Base-by-base conservation (phyloP, 805 yeast species). In the Metschnikowia bowlesiae region DNA sequence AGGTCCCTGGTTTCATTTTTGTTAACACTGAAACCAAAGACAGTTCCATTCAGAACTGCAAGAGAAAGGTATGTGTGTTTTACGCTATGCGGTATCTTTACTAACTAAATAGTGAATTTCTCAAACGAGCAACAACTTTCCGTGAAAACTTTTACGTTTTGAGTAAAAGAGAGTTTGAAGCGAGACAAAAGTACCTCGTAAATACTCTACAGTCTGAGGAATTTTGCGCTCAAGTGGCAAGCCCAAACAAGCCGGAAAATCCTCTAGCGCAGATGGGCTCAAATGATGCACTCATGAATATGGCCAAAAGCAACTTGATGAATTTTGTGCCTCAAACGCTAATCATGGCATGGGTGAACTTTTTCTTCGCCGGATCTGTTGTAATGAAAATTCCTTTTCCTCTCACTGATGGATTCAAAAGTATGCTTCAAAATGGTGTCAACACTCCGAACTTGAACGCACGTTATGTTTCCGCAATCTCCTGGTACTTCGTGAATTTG, bases 301-400 rank as follows among this genome's bases (percentile, higher is more conserved):
- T 88, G 84, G 79, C 90, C 51, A 89, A 89, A 63, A 84, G 85
- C 8, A 91, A 89, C 63, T 71, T 89, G 55, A 84, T 91, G 62
- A 88, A 83, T 67, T 88, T 84, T 64, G 80, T 90, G 16, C 97
- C 98, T 1, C 98, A 94, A 70, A 89, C 97, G 0, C 66, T 91
- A 37, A 86, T 91, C 56, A 91, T 94, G 97, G 89, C 90, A 62
- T 94, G 97, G 96, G 92, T 92, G 53, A 89, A 88, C 62, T 87
- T 83, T 61, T 91, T 92, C 70, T 94, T 89, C 67, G 89, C 92
- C 11, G 97, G 97, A 0, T 89, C 90, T 55, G 84, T 91, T 13
- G 80, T 89, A 44, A 87, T 73, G 77, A 72, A 69, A 56, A 73
- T 94, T 48, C 99, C 99, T 14, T 94, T 94, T 71, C 96, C 96